phyloP scores from a whole-genome alignment of 2,329 filamentous ascomycete genomes.

The Cladophialophora chaetospira region DNA sequence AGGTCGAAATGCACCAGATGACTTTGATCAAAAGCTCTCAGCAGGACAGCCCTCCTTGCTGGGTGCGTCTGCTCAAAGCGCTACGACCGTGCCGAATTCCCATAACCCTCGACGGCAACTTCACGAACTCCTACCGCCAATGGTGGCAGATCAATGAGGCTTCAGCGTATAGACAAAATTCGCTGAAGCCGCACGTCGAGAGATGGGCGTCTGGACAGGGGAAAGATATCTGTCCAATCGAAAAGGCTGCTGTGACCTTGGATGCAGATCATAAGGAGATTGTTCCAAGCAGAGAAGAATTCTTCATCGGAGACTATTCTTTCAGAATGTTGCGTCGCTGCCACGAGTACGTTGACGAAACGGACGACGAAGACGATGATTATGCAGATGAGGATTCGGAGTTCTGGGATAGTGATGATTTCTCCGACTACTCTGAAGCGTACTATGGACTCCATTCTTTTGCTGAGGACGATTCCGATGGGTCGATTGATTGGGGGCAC shows the following conservation, averaged over 20 bases:
- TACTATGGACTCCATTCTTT: too few relatives aligned
- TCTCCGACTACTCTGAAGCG: too few relatives aligned
- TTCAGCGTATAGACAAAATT: background rate
- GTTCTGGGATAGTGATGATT: too few relatives aligned
- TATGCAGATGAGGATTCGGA: too few relatives aligned
- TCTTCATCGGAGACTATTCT: too few relatives aligned
- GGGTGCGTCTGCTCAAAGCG: background rate
- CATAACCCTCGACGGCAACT: background rate
- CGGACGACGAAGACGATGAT: too few relatives aligned
- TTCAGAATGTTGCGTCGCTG: too few relatives aligned
- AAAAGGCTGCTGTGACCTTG: background rate
- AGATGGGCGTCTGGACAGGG: background rate
- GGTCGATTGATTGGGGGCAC: too few relatives aligned
- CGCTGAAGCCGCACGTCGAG: background rate
- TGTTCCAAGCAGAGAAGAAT: background rate
- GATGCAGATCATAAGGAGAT: background rate
- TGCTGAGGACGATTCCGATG: too few relatives aligned
- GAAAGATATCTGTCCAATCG: background rate
- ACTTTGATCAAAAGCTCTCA: background rate
- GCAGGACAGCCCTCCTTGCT: background rate
- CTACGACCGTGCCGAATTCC: background rate
- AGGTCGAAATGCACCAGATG: background rate
- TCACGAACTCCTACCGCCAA: background rate
- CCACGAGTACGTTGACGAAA: too few relatives aligned
- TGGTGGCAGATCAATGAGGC: background rate